These are phyloP conservation scores for Aulographum hederae DNA, from an alignment of 2,329 filamentous ascomycete species.

Conservation along the genomic window DNA sequence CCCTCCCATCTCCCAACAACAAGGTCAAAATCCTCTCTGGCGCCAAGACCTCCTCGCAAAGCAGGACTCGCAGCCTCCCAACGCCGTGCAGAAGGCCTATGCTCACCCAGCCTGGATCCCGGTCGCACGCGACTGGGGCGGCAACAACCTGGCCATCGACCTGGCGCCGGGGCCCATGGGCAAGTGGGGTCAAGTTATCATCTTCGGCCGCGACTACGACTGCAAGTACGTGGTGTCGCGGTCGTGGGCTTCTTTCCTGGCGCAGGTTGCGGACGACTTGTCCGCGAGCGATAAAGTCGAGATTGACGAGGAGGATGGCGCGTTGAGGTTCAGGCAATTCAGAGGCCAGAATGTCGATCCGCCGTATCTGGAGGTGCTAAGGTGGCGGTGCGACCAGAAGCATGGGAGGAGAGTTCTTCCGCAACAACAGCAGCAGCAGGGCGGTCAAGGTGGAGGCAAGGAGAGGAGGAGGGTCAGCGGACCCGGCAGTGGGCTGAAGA, in stretches of 20 bases:
- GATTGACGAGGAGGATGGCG: constrained; percentile 79
- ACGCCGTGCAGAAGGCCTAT: constrained; percentile 80
- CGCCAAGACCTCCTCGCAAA: constrained; percentile 65
- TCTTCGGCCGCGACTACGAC: constrained; percentile 95
- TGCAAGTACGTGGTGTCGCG: constrained; percentile 93
- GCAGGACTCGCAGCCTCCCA: constrained; percentile 75
- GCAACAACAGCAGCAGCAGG: constrained; percentile 25
- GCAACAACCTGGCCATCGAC: constrained; percentile 91
- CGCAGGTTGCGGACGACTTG: constrained; percentile 75
- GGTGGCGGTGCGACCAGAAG: constrained; percentile 93
- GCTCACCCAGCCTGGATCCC: constrained; percentile 93
- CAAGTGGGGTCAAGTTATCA: constrained; percentile 89
- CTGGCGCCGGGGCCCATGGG: constrained; percentile 77
- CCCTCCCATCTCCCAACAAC: constrained; percentile 16
- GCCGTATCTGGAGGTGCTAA: constrained; percentile 80
- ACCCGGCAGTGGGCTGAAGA: constrained; percentile 32
- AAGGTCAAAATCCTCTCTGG: constrained; percentile 49
- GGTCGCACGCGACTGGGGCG: constrained; percentile 90
- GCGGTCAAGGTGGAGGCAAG: background rate
- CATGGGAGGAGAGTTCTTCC: constrained; percentile 45
- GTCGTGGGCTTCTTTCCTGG: constrained; percentile 79
- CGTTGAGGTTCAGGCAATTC: constrained; percentile 86
- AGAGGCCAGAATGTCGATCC: constrained; percentile 63
- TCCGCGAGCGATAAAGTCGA: constrained; percentile 30
- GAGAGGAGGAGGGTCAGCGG: too few species aligned